phyloP scores from a whole-genome alignment of 768 basidiomycete genomes.

The Tulasnella sp. region DNA sequence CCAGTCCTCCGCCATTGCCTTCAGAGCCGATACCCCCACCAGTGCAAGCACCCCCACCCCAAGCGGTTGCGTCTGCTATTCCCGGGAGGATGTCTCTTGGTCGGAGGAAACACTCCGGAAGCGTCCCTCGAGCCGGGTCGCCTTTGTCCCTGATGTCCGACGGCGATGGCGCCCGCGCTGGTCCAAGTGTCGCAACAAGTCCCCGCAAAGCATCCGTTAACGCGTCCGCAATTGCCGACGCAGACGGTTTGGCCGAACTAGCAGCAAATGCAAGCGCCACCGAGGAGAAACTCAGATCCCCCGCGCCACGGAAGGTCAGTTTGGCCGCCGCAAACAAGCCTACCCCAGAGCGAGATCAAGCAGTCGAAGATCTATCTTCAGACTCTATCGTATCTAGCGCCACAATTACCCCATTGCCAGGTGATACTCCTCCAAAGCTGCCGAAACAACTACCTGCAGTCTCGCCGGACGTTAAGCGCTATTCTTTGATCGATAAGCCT shows the following conservation, averaged over 20 bases:
- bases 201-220: conserved; percentile 44
- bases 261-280: conserved; percentile 2
- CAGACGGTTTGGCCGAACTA: conserved; percentile 8
- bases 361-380: not conserved
- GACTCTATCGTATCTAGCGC: not conserved
- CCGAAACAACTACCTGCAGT: conserved; percentile 30
- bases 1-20: conserved; percentile 11
- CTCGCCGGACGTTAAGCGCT: conserved; percentile 66
- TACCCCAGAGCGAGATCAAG: not conserved
- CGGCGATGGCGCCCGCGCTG: not conserved
- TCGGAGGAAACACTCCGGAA: conserved; percentile 5
- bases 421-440: conserved; percentile 7
- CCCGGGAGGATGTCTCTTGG: conserved; percentile 5
- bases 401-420: not conserved
- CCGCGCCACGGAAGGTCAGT: not conserved
- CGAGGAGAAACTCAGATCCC: not conserved
- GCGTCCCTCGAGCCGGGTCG: not conserved
- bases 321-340: not conserved
- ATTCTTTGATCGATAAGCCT: conserved; percentile 71
- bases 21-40: conserved; percentile 5
- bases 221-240: conserved; percentile 24
- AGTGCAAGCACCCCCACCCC: not conserved
- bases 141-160: conserved; percentile 1
- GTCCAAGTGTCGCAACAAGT: not conserved
- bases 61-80: conserved; percentile 7